Conservation (phyloP, 1,284 basidiomycete species). For the Cerioporus squamosus region DNA sequence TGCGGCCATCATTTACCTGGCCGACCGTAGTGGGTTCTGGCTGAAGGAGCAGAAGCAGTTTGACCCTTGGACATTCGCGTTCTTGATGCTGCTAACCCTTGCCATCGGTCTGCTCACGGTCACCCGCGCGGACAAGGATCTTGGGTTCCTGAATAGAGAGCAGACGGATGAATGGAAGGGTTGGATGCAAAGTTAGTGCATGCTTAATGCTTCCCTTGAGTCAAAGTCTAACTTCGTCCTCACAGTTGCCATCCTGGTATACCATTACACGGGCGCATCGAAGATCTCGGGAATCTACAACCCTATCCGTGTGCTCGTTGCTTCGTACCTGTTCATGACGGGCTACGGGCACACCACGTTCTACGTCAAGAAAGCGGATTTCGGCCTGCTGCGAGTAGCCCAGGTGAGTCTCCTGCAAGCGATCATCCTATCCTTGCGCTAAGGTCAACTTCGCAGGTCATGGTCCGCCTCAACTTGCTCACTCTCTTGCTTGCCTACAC, state of each 20-base stretch:
- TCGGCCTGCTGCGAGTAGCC: slow-evolving; percentile 75
- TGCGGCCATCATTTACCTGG: slow-evolving; percentile 70
- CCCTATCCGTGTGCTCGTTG: slow-evolving; percentile 84
- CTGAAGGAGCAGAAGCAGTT: slow-evolving; percentile 89
- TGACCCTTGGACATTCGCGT: slow-evolving; percentile 67
- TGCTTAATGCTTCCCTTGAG: not conserved
- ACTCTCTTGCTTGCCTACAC: slow-evolving; percentile 83
- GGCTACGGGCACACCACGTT: slow-evolving; percentile 78
- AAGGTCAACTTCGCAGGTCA: slow-evolving; percentile 49
- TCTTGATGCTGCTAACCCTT: slow-evolving; percentile 59
- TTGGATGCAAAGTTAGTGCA: slow-evolving; percentile 87
- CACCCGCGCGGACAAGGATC: slow-evolving; percentile 76
- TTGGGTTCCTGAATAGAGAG: slow-evolving; percentile 87
- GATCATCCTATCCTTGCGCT: not conserved
- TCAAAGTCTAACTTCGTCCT: not conserved
- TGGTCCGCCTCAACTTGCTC: slow-evolving; percentile 84
- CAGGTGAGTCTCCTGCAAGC: slow-evolving; percentile 45
- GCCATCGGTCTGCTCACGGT: slow-evolving; percentile 66
- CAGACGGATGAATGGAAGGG: slow-evolving; percentile 97
- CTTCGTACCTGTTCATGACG: slow-evolving; percentile 85
- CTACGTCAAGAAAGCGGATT: slow-evolving; percentile 88
- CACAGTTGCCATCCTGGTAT: slow-evolving; percentile 83
- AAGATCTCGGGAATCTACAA: slow-evolving; percentile 91
- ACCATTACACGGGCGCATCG: slow-evolving; percentile 88
- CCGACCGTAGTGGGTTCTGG: slow-evolving; percentile 85